Evolutionary conservation across 208 protist species (phyloP), one percentile per base, ranked within the genome.

Genomic region (Crithidia brevicula): DNA sequence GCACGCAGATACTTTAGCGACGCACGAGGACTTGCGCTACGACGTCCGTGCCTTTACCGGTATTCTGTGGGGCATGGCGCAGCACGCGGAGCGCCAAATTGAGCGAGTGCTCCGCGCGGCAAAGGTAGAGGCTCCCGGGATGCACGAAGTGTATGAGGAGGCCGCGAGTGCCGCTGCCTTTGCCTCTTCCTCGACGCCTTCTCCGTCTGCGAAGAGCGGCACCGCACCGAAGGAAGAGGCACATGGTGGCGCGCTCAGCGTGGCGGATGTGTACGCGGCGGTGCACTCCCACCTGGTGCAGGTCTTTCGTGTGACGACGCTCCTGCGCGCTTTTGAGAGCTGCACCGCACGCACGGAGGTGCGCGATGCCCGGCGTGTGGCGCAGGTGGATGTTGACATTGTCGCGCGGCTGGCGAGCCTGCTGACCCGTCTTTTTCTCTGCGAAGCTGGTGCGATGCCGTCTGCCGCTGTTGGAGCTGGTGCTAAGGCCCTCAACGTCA

Each of bases 21-120:
- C 59, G n/a, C 36, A 79, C 64, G 52, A 49, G 56, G 54, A 65
- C 31, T 43, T 93, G 18, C 61, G 66, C 1, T 93, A 86, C 67
- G 85, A 93, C 59, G 89, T 88, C 63, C 42, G 60, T 33, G 79
- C 82, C 33, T 74, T 93, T 16, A 82, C 66, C 1, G 64, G 73
- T 10, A 72, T 93, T 28, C 63, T 93, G 28, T 93, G 88, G 85
- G 82, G 79, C 28, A 87, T 89, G 68, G 58, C 74, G 45, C 76
- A 76, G 64, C 40, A 82, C 33, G 73, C 68, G 4, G 84, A 83
- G 22, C 56, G 62, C 9, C 40, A 63, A 2, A 58, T 86, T 20
- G 79, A 88, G 52, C 69, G 52, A 63, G 67, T 76, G 52, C 15
- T 77, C 30, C 43, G 62, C 3, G 46, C 50, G n/a, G 34, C 33